Conservation (phyloP, 495 filamentous ascomycete species). For the Aspergillus olivimuriae region DNA sequence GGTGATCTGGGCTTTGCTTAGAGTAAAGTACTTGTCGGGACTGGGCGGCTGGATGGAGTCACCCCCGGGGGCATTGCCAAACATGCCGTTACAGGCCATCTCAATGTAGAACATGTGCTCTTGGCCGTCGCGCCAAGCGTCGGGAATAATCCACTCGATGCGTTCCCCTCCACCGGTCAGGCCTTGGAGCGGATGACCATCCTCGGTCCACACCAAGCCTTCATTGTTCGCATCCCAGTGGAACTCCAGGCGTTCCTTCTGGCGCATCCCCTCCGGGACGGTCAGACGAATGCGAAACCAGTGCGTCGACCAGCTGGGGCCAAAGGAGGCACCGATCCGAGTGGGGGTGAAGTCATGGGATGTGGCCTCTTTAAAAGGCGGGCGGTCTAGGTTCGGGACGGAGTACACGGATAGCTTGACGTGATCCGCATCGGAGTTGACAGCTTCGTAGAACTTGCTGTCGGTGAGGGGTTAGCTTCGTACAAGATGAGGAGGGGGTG, state of each 20-base stretch:
- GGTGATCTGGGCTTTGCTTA: constrained; percentile 77
- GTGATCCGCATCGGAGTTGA: constrained; percentile 61
- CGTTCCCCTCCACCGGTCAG: constrained; percentile 88
- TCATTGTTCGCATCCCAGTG: constrained; percentile 95
- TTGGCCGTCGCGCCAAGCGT: constrained; percentile 73
- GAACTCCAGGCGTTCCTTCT: constrained; percentile 78
- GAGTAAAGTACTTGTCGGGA: constrained; percentile 70
- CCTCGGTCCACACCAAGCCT: constrained; percentile 80
- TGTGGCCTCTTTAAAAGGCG: constrained; percentile 84
- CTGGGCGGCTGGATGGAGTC: constrained; percentile 85
- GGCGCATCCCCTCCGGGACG: constrained; percentile 61
- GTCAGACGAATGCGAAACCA: constrained; percentile 85
- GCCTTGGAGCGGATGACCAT: constrained; percentile 86
- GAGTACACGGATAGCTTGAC: constrained; percentile 86
- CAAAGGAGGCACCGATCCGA: constrained; percentile 70
- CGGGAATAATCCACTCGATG: constrained; percentile 82
- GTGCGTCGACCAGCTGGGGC: constrained; percentile 97
- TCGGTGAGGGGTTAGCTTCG: no score
- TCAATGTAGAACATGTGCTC: constrained; percentile 89
- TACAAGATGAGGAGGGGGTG: no score
- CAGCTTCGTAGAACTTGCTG: constrained; percentile 71
- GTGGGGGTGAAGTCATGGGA: constrained; percentile 73
- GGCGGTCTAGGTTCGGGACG: constrained; percentile 69
- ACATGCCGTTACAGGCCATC: constrained; percentile 99
- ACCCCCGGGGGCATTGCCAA: constrained; percentile 81